phyloP scores from a whole-genome alignment of 352 stramenopile species.

The Phytophthora nicotianae region DNA sequence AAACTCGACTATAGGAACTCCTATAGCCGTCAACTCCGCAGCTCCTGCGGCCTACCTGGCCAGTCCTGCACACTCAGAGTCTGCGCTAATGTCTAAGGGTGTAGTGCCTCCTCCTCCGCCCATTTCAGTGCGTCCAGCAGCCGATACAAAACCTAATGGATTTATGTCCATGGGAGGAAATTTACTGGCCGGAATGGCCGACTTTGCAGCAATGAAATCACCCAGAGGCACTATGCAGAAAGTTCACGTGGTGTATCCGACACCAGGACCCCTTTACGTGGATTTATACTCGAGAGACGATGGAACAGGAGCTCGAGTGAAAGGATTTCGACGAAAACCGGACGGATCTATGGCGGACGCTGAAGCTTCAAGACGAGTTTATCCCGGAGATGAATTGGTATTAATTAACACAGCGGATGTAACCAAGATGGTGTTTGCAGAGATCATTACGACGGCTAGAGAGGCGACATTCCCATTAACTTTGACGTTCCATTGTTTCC shows the following conservation, averaged over 20 bases:
- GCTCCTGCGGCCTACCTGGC: conserved; percentile 9
- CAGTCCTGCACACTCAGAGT: conserved; percentile 36
- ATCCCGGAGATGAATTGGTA: conserved; percentile 69
- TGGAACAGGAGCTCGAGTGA: conserved; percentile 73
- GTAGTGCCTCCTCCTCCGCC: conserved; percentile 12
- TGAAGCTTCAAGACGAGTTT: conserved; percentile 62
- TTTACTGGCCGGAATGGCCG: conserved; percentile 51
- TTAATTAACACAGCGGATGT: conserved; percentile 68
- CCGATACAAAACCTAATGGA: conserved; percentile 26
- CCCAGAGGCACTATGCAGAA: conserved; percentile 25
- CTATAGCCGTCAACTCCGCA: conserved; percentile 12
- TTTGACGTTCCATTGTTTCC: conserved; percentile 63
- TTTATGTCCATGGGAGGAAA: conserved; percentile 50
- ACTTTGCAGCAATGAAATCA: conserved; percentile 34
- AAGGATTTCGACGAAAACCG: conserved; percentile 67
- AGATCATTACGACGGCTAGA: conserved; percentile 74
- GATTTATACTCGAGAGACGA: conserved; percentile 79
- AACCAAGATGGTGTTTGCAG: conserved; percentile 58
- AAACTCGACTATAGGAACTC: background rate
- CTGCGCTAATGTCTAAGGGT: conserved; percentile 22
- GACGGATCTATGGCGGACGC: conserved; percentile 60
- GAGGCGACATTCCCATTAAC: conserved; percentile 68
- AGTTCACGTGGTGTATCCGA: conserved; percentile 58
- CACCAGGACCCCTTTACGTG: conserved; percentile 60
- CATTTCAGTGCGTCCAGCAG: conserved; percentile 36